These are phyloP conservation scores for Colletotrichum euphorbiae DNA, from an alignment of 2,329 filamentous ascomycete genomes.

Conservation along the genomic window DNA sequence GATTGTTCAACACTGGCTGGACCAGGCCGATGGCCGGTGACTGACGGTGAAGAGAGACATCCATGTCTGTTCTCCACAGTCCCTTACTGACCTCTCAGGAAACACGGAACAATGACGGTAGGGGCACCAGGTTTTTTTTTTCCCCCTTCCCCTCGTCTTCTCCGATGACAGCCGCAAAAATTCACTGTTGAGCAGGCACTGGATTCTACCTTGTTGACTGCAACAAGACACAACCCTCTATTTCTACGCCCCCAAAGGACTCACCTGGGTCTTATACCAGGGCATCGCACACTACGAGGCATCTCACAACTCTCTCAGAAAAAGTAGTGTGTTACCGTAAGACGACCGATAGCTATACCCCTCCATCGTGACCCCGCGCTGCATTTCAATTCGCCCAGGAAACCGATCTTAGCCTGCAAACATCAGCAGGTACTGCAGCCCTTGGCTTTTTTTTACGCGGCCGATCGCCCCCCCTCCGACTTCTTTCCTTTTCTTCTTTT, in stretches of 20 bases:
- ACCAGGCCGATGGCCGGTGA: too few relatives aligned
- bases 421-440: constrained; percentile 31
- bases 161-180: constrained; percentile 4
- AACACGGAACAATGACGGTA: constrained; percentile 26
- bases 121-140: constrained; percentile 19
- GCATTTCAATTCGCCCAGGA: constrained; percentile 35
- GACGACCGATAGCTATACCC: constrained; percentile 33
- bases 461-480: constrained; percentile 20
- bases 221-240: constrained; percentile 1
- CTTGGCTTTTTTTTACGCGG: constrained; percentile 20
- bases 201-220: background rate
- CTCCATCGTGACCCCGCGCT: constrained; percentile 40
- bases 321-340: background rate
- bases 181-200: background rate
- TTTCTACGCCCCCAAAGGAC: background rate
- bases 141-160: constrained; percentile 18
- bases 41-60: constrained; percentile 17
- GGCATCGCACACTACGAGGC: background rate
- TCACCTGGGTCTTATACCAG: constrained; percentile 7
- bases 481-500: constrained; percentile 2
- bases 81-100: constrained; percentile 27
- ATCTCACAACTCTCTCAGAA: background rate
- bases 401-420: constrained; percentile 30
- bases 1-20: background rate
- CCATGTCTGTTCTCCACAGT: constrained; percentile 25